These are phyloP conservation scores for Iris pallida DNA, from an alignment of 116 monocot species.

Conservation along the genomic window DNA sequence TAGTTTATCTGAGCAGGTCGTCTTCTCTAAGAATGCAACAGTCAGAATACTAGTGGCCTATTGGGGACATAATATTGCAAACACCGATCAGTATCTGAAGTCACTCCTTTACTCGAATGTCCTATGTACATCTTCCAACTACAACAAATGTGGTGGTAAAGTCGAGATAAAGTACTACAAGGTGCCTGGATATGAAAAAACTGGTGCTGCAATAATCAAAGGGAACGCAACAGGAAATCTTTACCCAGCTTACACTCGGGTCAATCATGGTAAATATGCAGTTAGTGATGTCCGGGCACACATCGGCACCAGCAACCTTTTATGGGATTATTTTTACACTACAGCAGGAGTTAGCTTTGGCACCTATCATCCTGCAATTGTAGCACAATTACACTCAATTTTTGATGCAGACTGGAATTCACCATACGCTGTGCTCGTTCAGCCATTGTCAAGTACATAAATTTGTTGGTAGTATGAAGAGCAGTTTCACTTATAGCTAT, in stretches of 20 bases:
- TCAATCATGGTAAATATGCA: slow-evolving; percentile 91
- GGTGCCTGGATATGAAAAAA: slow-evolving; percentile 67
- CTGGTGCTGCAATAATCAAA: slow-evolving; percentile 52
- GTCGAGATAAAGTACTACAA: slow-evolving; percentile 67
- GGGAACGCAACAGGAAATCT: slow-evolving; percentile 50
- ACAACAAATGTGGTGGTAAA: slow-evolving; percentile 66
- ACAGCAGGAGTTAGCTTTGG: slow-evolving; percentile 93
- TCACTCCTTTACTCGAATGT: slow-evolving; percentile 72
- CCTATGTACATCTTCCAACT: slow-evolving; percentile 59
- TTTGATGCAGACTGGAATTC: too few species aligned
- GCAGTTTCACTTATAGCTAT: too few species aligned
- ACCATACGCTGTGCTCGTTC: too few species aligned
- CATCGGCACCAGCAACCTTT: slow-evolving; percentile 85
- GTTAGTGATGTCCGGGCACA: slow-evolving; percentile 75
- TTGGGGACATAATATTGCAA: slow-evolving; percentile 64
- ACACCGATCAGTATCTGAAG: slow-evolving; percentile 73
- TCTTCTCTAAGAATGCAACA: slow-evolving; percentile 72
- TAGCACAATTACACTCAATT: too few species aligned
- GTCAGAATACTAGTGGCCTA: slow-evolving; percentile 66
- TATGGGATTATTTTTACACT: slow-evolving; percentile 94
- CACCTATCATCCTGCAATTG: slow-evolving; percentile 60
- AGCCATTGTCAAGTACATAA: too few species aligned
- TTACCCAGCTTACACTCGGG: slow-evolving; percentile 69
- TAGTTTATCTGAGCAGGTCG: slow-evolving; percentile 35
- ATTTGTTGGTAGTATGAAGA: too few species aligned